Conservation (phyloP, 371 early-diverging fungal genomes). For the Circinella minor region DNA sequence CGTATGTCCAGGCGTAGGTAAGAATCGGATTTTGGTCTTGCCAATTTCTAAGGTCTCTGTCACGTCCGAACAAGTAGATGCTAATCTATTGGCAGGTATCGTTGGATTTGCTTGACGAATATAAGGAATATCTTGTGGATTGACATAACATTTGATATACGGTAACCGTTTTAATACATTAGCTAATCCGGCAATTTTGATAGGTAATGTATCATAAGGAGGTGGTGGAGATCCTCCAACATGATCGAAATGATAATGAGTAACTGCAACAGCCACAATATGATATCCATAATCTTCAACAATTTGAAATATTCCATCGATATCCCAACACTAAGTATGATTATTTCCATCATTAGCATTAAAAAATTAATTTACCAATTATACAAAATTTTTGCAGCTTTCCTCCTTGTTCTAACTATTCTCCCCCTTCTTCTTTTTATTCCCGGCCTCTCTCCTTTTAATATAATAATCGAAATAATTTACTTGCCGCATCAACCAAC, state of each 20-base stretch:
- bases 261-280: constrained; percentile 75
- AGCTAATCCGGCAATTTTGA: constrained; percentile 80
- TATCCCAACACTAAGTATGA: constrained; percentile 81
- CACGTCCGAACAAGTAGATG: constrained; percentile 60
- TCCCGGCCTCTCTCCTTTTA: too few species aligned
- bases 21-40: constrained; percentile 59
- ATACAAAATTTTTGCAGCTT: too few species aligned
- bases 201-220: constrained; percentile 77
- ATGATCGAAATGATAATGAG: constrained; percentile 90
- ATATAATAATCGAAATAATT: background rate
- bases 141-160: constrained; percentile 72
- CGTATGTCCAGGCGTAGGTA: constrained; percentile 93
- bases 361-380: too few species aligned
- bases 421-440: background rate
- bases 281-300: constrained; percentile 62
- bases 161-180: constrained; percentile 73
- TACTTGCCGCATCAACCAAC: constrained; percentile 76
- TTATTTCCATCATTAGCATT: too few species aligned
- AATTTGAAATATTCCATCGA: constrained; percentile 74
- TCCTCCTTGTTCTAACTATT: background rate
- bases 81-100: constrained; percentile 62
- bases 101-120: constrained; percentile 71
- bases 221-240: constrained; percentile 78
- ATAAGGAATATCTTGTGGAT: constrained; percentile 77
- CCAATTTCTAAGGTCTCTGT: constrained; percentile 63